These are phyloP conservation scores for Ophiocordyceps australis DNA, from an alignment of 2,329 filamentous ascomycete genomes.

Conservation along the genomic window DNA sequence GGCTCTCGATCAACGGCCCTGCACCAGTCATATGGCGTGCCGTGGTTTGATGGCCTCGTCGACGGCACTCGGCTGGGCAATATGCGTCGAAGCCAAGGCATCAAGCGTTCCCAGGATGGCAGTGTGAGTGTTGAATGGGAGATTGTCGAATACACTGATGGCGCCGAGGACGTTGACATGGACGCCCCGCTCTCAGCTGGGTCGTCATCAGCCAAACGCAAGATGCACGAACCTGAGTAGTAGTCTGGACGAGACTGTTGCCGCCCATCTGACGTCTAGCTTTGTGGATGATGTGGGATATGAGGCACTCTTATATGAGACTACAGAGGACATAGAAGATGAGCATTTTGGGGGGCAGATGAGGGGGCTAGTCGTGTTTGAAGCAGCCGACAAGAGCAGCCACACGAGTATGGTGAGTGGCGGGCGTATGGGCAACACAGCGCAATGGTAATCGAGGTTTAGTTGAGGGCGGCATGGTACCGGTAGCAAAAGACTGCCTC, in stretches of 20 bases:
- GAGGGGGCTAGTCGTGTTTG: too few species aligned
- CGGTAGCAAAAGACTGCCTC: too few species aligned
- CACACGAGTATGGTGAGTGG: too few species aligned
- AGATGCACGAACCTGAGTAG: slow-evolving; percentile 24
- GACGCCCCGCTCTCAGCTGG: slow-evolving; percentile 7
- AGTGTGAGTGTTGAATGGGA: slow-evolving; percentile 63
- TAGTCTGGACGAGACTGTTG: background rate
- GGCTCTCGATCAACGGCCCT: slow-evolving; percentile 11
- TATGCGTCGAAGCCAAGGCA: slow-evolving; percentile 41
- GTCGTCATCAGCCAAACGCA: slow-evolving; percentile 30
- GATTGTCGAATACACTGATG: slow-evolving; percentile 53
- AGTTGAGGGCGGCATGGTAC: too few species aligned
- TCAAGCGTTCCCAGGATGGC: slow-evolving; percentile 38
- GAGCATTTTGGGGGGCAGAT: too few species aligned
- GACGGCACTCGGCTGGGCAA: slow-evolving; percentile 56
- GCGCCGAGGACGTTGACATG: slow-evolving; percentile 17
- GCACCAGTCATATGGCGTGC: slow-evolving; percentile 49
- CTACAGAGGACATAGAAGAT: too few species aligned
- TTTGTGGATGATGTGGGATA: too few species aligned
- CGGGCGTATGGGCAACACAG: too few species aligned
- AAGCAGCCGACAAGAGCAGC: too few species aligned
- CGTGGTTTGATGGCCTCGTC: slow-evolving; percentile 75
- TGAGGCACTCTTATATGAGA: too few species aligned
- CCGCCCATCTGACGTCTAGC: too few species aligned
- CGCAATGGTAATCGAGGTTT: too few species aligned